Percentiles rank a stretch among this genome's conserved stretches.
These are phyloP conservation scores for Tricholoma matsutake DNA, from an alignment of 768 basidiomycete species.

Conservation along the genomic window DNA sequence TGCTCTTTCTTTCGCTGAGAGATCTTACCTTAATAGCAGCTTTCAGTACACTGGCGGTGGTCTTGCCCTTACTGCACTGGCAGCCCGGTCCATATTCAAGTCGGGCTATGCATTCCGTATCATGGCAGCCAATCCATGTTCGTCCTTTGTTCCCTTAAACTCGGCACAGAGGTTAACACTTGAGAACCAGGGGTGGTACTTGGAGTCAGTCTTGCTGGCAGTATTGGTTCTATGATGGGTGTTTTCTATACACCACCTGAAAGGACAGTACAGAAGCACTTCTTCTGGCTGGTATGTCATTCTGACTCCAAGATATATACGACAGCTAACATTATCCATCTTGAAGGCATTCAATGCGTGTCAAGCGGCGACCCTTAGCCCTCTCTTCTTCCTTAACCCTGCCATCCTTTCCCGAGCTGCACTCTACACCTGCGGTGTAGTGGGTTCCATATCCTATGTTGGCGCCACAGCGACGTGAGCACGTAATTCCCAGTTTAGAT, in stretches of 20 bases:
- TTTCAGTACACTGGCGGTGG: conserved; percentile 87
- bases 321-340: background rate
- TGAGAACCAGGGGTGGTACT: conserved; percentile 64
- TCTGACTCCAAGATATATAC: background rate
- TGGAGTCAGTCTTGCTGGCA: conserved; percentile 74
- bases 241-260: conserved; percentile 77
- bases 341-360: conserved; percentile 76
- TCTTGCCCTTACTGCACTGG: conserved; percentile 69
- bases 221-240: conserved; percentile 85
- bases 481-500: conserved; percentile 2
- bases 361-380: conserved; percentile 84
- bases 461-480: conserved; percentile 80
- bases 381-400: conserved; percentile 85
- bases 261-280: conserved; percentile 70
- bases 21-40: conserved; percentile 66
- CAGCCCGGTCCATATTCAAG: conserved; percentile 76
- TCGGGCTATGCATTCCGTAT: conserved; percentile 66
- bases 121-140: conserved; percentile 84
- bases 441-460: conserved; percentile 83
- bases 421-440: conserved; percentile 81
- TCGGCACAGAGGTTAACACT: background rate
- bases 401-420: conserved; percentile 85
- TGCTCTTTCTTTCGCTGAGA: conserved; percentile 57
- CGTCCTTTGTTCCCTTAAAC: conserved; percentile 17
- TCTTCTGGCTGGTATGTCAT: conserved; percentile 68